Conservation (phyloP, 305 asterid species). For the Rubia peregrina region DNA sequence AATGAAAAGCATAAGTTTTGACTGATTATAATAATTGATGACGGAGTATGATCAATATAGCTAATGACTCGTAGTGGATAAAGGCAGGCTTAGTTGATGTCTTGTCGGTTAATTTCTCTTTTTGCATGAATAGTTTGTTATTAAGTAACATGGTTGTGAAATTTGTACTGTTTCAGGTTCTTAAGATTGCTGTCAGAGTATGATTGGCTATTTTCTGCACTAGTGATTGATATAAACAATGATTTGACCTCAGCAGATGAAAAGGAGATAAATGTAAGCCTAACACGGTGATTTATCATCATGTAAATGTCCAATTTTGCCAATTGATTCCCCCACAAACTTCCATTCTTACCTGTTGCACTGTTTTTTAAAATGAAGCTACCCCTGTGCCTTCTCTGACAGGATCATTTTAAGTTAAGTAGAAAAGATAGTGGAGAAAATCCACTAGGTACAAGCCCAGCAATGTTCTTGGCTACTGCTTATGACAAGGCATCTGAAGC, state of each 20-base stretch:
- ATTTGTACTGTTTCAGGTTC: slow-evolving; percentile 51
- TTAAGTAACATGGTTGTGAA: slow-evolving; percentile 1
- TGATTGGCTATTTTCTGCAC: slow-evolving; percentile 87
- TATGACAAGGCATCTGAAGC: slow-evolving; percentile 85
- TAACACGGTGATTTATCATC: neutral
- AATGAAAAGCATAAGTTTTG: neutral
- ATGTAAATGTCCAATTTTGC: neutral
- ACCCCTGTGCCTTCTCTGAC: slow-evolving; percentile 16
- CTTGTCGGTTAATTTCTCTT: neutral
- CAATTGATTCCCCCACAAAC: neutral
- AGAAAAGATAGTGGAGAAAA: slow-evolving; percentile 54
- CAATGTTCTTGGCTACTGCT: slow-evolving; percentile 77
- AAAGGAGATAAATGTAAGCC: slow-evolving; percentile 66
- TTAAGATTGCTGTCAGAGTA: slow-evolving; percentile 72
- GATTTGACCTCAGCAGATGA: slow-evolving; percentile 74
- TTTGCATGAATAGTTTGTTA: slow-evolving; percentile 2
- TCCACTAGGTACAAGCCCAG: slow-evolving; percentile 39
- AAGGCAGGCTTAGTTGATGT: neutral
- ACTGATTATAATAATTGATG: neutral
- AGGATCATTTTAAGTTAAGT: slow-evolving; percentile 64
- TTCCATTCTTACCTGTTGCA: neutral
- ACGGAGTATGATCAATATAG: neutral
- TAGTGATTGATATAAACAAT: slow-evolving; percentile 75
- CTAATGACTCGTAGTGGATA: neutral
- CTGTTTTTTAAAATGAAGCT: slow-evolving; percentile 11